Evolutionary conservation across 2,329 filamentous ascomycete genomes (phyloP).

Genomic region (Cordyceps cateniannulata): DNA sequence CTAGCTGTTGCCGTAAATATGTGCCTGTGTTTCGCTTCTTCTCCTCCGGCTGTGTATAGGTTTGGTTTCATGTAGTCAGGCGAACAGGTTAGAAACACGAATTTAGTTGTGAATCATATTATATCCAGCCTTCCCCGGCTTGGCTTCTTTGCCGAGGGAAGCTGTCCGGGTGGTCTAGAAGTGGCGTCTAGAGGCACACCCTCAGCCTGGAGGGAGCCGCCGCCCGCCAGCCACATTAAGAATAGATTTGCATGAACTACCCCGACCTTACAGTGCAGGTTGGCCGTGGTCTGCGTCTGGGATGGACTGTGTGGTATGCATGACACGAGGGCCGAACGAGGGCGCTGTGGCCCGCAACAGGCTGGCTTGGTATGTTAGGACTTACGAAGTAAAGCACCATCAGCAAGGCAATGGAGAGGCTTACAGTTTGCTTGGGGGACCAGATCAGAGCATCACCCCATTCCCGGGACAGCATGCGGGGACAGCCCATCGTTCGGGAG

Average conservation of each 20-base stretch:
- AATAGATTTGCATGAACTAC: background rate
- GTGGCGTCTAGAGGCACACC: background rate
- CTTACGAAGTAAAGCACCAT: background rate
- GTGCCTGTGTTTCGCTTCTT: background rate
- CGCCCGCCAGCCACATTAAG: background rate
- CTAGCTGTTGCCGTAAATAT: slow-evolving; percentile 4
- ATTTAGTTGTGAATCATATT: background rate
- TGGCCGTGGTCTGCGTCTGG: background rate
- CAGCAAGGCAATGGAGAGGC: background rate
- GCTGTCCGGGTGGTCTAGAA: background rate
- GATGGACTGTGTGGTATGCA: background rate
- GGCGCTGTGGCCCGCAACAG: background rate
- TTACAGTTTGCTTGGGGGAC: no score
- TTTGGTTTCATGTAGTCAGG: no score
- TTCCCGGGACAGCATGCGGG: background rate
- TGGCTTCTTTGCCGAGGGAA: no score
- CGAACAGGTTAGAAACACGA: background rate
- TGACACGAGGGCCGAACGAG: background rate
- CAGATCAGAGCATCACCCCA: background rate
- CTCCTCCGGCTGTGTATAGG: background rate
- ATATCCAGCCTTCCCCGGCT: background rate
- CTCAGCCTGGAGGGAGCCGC: background rate
- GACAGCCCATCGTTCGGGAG: background rate
- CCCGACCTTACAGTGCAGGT: background rate
- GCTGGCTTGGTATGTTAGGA: no score